Base-by-base conservation (phyloP, 306 rosid genomes). In the Cyamopsis tetragonoloba region DNA sequence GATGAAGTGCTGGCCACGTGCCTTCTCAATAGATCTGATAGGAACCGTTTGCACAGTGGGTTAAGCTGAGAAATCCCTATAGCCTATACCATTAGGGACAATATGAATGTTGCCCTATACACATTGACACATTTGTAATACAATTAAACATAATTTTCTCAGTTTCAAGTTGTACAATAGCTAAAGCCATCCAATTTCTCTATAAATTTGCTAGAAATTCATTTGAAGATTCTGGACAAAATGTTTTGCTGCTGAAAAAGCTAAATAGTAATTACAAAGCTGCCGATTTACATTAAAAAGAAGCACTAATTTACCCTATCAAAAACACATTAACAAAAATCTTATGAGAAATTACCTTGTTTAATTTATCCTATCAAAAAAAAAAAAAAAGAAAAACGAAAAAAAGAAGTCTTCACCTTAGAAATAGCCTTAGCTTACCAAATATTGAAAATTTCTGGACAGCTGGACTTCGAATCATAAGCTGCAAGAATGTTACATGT, bases 201-300 rank as follows among this genome's bases (percentile, higher is more conserved):
- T n/a, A n/a, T 31, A 47, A 30, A 28, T 64, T 4, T 64, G 70
- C 30, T 46, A 64, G 70, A 46, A 64, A 46, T 18, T 15, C 12
- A 17, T 18, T 38, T 14, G 7, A 27, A 7, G 11, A 43, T 44
- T 64, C 43, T 18, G 6, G 28, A 22, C 18, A 64, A 28, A 28
- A 6, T n/a, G 17, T 28, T 18, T 17, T 63, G 42, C 70, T 27
- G 57, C 42, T 11, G 34, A 31, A 31, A 47, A 47, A n/a, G 13
- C 19, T 7, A 47, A n/a, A n/a, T n/a, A n/a, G n/a, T n/a, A n/a
- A 65, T 65, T 18, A 30, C 58, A 64, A 64, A 64, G 44, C 31
- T 27, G 57, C 55, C 12, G 23, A 62, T 15, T 14, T 51, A 62
- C 54, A 39, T 41, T 9, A 14, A 15, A 13, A 62, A 1, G 47